Evolutionary conservation across 2,329 filamentous ascomycete genomes (phyloP).

Genomic region (Alternaria dauci): DNA sequence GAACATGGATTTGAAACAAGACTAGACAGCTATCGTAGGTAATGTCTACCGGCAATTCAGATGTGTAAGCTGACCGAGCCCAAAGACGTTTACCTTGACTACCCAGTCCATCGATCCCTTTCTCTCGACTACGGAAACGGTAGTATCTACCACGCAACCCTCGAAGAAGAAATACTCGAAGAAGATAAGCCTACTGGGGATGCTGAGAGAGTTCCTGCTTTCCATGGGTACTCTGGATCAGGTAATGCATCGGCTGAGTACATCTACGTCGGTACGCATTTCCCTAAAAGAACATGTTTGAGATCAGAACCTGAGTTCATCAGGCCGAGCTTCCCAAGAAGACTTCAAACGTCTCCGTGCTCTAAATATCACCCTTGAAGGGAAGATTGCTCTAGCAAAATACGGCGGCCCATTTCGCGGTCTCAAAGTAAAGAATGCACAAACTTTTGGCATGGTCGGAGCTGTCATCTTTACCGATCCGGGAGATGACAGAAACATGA

Average conservation of each 20-base stretch:
- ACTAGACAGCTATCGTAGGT: slow-evolving; percentile 45
- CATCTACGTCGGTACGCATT: slow-evolving; percentile 53
- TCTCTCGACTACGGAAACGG: slow-evolving; percentile 43
- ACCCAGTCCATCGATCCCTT: slow-evolving; percentile 47
- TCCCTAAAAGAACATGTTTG: not conserved
- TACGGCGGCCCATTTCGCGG: slow-evolving; percentile 57
- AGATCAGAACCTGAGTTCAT: not conserved
- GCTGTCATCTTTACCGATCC: slow-evolving; percentile 56
- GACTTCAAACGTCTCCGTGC: slow-evolving; percentile 54
- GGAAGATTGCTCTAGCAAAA: slow-evolving; percentile 57
- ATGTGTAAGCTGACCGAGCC: not conserved
- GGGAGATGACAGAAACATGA: slow-evolving; percentile 49
- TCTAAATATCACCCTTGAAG: slow-evolving; percentile 54
- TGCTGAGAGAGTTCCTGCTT: slow-evolving; percentile 53
- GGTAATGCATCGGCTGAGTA: slow-evolving; percentile 57
- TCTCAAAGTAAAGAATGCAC: slow-evolving; percentile 52
- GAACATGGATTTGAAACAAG: slow-evolving; percentile 42
- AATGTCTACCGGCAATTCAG: no score
- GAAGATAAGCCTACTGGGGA: slow-evolving; percentile 44
- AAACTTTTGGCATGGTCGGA: slow-evolving; percentile 55
- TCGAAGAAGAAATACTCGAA: slow-evolving; percentile 43
- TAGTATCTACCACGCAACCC: slow-evolving; percentile 33
- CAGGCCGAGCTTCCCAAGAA: slow-evolving; percentile 45
- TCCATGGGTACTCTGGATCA: slow-evolving; percentile 57
- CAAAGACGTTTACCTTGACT: slow-evolving; percentile 37